Evolutionary conservation across 2,329 filamentous ascomycete genomes (phyloP).

Genomic region (Calonectria montana): DNA sequence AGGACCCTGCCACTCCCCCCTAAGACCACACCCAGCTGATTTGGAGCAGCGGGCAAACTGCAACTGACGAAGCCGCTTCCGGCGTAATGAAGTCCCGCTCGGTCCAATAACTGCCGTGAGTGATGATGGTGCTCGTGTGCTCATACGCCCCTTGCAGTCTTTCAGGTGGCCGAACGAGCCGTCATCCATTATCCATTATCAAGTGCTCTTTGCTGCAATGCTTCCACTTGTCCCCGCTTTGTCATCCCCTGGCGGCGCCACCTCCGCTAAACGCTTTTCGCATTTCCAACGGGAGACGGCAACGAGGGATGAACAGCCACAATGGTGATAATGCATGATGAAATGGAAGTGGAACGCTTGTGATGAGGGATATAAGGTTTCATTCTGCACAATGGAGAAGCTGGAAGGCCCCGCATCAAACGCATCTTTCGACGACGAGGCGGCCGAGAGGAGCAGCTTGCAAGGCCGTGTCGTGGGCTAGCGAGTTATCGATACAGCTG

Average conservation of each 20-base stretch:
- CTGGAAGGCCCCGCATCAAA: conserved; percentile 15
- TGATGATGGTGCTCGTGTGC: conserved; percentile 22
- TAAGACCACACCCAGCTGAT: background rate
- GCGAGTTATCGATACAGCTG: conserved; percentile 15
- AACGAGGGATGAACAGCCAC: background rate
- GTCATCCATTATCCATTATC: background rate
- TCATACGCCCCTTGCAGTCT: conserved; percentile 4
- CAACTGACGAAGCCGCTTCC: background rate
- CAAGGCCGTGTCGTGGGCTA: background rate
- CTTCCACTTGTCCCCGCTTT: background rate
- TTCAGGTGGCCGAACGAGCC: conserved; percentile 31
- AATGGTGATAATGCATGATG: background rate
- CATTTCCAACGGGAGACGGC: background rate
- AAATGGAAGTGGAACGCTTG: background rate
- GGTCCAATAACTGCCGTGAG: background rate
- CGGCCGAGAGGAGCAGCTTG: conserved; percentile 1
- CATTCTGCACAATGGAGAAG: background rate
- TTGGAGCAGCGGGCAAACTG: background rate
- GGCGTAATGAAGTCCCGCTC: background rate
- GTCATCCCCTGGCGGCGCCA: conserved; percentile 1
- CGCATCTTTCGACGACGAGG: background rate
- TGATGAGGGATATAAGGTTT: conserved; percentile 6
- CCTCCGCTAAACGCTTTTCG: background rate
- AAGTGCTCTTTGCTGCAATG: conserved; percentile 19
- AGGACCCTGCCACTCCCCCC: background rate